Percentiles rank a stretch among this genome's conserved stretches.
phyloP scores from a whole-genome alignment of 1,284 basidiomycete species.

The Ustilago cynodontis region DNA sequence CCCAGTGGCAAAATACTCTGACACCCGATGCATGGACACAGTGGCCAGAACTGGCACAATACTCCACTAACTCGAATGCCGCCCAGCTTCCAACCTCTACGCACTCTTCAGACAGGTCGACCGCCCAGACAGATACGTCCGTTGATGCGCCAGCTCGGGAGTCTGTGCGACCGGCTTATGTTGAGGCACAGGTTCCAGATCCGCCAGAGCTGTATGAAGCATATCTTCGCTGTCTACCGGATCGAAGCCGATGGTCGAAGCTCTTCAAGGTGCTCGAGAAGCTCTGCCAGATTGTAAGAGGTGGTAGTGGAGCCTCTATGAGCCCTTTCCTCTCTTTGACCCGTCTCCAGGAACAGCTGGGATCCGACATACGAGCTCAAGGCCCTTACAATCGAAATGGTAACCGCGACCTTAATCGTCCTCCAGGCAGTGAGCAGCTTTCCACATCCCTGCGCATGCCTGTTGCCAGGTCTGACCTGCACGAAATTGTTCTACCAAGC shows the following conservation, averaged over 20 bases:
- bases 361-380: neutral
- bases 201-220: neutral
- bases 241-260: slow-evolving; percentile 1
- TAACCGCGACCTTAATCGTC: no score
- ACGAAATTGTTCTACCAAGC: no score
- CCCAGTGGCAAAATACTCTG: slow-evolving; percentile 6
- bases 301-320: neutral
- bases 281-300: slow-evolving; percentile 3
- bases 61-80: no score
- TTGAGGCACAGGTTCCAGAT: neutral
- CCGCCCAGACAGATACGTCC: neutral
- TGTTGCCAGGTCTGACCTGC: no score
- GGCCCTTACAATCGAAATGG: neutral
- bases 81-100: neutral
- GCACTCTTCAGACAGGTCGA: neutral
- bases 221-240: slow-evolving; percentile 4
- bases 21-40: neutral
- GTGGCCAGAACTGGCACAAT: neutral
- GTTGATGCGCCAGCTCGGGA: neutral
- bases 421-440: no score
- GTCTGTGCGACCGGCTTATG: neutral
- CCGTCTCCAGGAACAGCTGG: slow-evolving; percentile 3
- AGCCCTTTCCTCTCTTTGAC: slow-evolving; percentile 8
- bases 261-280: neutral
- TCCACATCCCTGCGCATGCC: no score